These are phyloP conservation scores for Trichoderma hamatum DNA, from an alignment of 2,329 filamentous ascomycete genomes.

Conservation along the genomic window DNA sequence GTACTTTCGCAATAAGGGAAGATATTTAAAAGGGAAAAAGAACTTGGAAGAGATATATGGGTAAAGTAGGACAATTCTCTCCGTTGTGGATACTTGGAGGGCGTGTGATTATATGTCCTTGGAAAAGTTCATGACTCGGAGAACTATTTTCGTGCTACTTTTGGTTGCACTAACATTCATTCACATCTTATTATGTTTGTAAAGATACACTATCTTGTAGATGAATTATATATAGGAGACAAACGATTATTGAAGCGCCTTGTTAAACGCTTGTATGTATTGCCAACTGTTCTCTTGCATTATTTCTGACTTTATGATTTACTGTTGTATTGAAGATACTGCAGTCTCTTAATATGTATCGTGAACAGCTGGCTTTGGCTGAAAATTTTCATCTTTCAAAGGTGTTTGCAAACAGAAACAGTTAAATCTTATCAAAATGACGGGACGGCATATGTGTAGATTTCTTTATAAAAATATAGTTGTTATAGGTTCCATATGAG, in stretches of 20 bases:
- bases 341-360: neutral
- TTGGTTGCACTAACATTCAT: neutral
- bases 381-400: too few species aligned
- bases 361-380: neutral
- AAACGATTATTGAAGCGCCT: too few species aligned
- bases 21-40: neutral
- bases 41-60: neutral
- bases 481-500: too few species aligned
- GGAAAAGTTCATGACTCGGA: neutral
- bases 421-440: too few species aligned
- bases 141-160: neutral
- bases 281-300: neutral
- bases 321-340: neutral
- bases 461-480: too few species aligned
- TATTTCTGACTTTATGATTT: neutral
- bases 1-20: neutral
- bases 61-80: neutral
- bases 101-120: neutral
- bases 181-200: neutral
- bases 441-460: too few species aligned
- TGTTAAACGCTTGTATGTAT: too few species aligned
- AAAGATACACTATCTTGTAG: neutral
- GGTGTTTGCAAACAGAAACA: too few species aligned
- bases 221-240: neutral
- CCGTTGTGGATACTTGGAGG: neutral